Conservation (phyloP, 1,284 basidiomycete genomes). For the Phellopilus nigrolimitatus region DNA sequence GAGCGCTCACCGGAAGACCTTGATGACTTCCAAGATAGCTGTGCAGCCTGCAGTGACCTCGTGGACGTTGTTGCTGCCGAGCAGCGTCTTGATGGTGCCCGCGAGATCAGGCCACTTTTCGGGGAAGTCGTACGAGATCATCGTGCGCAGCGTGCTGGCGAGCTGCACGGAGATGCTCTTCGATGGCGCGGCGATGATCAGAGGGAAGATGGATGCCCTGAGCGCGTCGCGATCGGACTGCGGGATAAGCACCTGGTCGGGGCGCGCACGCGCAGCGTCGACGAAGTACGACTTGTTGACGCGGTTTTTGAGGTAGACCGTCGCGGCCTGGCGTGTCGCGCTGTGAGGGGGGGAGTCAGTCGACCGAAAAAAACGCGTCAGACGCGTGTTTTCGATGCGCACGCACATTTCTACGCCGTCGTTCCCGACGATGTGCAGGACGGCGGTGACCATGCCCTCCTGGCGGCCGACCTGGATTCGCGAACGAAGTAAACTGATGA, state of each 20-base stretch:
- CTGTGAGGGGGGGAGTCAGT: conserved; percentile 34
- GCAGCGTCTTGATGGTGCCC: conserved; percentile 55
- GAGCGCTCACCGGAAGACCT: conserved; percentile 54
- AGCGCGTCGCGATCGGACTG: conserved; percentile 65
- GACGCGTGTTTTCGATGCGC: conserved; percentile 17
- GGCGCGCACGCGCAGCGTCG: conserved; percentile 40
- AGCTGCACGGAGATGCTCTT: conserved; percentile 72
- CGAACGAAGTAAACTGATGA: not conserved
- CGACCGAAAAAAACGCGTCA: conserved; percentile 33
- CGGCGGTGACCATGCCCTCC: conserved; percentile 73
- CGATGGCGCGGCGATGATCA: conserved; percentile 63
- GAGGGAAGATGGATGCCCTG: conserved; percentile 57
- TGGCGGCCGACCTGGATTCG: conserved; percentile 58
- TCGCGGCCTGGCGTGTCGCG: conserved; percentile 71
- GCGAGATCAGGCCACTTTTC: conserved; percentile 66
- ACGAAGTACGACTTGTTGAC: conserved; percentile 58
- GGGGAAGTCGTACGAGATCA: conserved; percentile 72
- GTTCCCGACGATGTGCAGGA: conserved; percentile 76
- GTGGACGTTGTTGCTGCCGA: conserved; percentile 57
- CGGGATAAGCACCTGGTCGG: conserved; percentile 58
- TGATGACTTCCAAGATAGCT: conserved; percentile 67
- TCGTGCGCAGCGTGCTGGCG: conserved; percentile 61
- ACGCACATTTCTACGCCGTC: conserved; percentile 75
- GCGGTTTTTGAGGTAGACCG: conserved; percentile 85
- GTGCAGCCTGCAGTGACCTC: conserved; percentile 78